Percentiles rank a stretch among this genome's conserved stretches.
Conservation (phyloP, 768 basidiomycete genomes). For the Boletus reticuloceps region DNA sequence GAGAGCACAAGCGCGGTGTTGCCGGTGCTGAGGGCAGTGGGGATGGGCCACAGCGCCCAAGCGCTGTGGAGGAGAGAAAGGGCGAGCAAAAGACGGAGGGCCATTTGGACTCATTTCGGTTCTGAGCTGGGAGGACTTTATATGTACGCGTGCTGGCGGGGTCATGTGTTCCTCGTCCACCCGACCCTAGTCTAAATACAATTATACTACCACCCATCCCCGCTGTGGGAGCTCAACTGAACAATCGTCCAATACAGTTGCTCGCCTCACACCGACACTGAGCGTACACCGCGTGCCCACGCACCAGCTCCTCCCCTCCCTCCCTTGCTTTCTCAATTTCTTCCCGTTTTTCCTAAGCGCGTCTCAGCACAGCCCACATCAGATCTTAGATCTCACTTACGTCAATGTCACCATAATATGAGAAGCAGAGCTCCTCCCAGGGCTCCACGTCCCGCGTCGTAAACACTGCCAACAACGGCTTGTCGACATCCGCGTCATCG, state of each 20-base stretch:
- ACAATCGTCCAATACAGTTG: constrained; percentile 46
- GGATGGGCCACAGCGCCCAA: constrained; percentile 34
- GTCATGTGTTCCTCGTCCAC: no score
- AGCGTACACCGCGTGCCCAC: constrained; percentile 44
- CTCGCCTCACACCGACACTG: constrained; percentile 50
- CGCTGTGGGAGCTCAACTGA: constrained; percentile 13
- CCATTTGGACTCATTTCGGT: neutral
- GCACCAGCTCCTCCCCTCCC: constrained; percentile 1
- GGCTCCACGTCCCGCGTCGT: constrained; percentile 60
- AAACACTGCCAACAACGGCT: constrained; percentile 69
- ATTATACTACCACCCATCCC: no score
- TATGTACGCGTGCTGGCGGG: no score
- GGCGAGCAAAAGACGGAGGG: constrained; percentile 3
- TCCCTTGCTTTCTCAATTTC: constrained; percentile 8
- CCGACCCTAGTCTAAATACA: no score
- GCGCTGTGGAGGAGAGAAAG: constrained; percentile 13
- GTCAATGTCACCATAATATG: constrained; percentile 61
- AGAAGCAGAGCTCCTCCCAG: constrained; percentile 75
- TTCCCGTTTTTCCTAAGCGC: constrained; percentile 21
- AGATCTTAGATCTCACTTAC: constrained; percentile 17
- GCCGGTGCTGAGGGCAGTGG: constrained; percentile 23
- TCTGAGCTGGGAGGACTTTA: no score
- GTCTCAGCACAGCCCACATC: neutral
- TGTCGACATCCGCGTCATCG: constrained; percentile 70
- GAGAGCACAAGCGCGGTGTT: constrained; percentile 22